A percentile compares a stretch with the other conserved stretches of the same genome.
These are phyloP conservation scores for Quercus cerris DNA, from an alignment of 306 rosid species.

Conservation along the genomic window DNA sequence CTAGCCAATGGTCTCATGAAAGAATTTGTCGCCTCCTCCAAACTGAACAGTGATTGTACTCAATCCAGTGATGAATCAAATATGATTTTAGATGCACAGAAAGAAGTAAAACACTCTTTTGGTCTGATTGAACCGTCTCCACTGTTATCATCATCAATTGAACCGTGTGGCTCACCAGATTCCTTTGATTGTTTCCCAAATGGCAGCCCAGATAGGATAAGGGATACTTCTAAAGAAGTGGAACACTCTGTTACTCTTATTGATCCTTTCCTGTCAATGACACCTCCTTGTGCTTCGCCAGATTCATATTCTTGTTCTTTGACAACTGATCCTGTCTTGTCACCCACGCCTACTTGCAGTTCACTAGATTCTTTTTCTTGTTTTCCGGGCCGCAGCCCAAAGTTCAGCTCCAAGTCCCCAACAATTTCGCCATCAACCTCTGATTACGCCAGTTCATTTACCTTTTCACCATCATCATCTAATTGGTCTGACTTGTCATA, in stretches of 20 bases:
- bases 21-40: conserved; percentile 53
- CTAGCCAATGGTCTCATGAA: conserved; percentile 52
- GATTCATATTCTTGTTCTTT: conserved; percentile 56
- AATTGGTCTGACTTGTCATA: conserved; percentile 82
- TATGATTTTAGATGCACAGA: conserved; percentile 22
- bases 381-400: conserved; percentile 45
- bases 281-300: conserved; percentile 43
- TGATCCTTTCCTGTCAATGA: conserved; percentile 32
- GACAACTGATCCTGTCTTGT: conserved; percentile 32
- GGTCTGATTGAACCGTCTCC: conserved; percentile 38
- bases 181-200: conserved; percentile 55
- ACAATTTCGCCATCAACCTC: conserved; percentile 79
- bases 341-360: conserved; percentile 40
- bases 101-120: conserved; percentile 32
- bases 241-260: conserved; percentile 28
- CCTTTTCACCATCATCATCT: conserved; percentile 83
- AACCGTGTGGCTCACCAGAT: conserved; percentile 62
- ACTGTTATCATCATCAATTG: conserved; percentile 41
- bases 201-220: conserved; percentile 38
- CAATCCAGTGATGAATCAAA: conserved; percentile 25
- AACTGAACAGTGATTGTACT: conserved; percentile 32
- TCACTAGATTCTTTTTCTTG: conserved; percentile 56
- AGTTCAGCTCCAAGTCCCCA: conserved; percentile 60
- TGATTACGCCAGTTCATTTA: conserved; percentile 69
- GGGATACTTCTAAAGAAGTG: conserved; percentile 27